Base-by-base conservation (phyloP, 1,284 basidiomycete species). In the Cystobasidium sp. region DNA sequence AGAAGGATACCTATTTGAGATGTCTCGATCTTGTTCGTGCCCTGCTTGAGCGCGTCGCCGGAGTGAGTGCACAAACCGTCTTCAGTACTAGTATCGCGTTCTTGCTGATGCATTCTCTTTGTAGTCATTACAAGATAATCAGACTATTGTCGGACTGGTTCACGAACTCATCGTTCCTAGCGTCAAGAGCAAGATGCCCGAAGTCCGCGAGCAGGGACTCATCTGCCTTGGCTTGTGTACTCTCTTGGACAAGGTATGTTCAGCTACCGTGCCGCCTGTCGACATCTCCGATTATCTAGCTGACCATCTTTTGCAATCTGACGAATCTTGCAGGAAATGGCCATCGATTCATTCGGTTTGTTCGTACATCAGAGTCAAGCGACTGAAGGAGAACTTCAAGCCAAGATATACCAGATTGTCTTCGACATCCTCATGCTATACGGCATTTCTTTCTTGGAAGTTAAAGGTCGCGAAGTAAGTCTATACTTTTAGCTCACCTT, bases 351-450 rank as follows among this genome's bases (percentile, higher is more conserved):
- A 0, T 94, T 98, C 84, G 90, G 92, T 69, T 86, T 98, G 0
- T 96, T 98, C 84, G 84, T 97, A 7, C 88, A 89, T 63, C 94
- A 97, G 82, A 87, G 94, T 0, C 89, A 91, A 78, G 85, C 86
- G 22, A 89, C 91, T 0, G 90, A 91, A 0, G 90, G 90, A 72
- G 86, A 89, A 31, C 87, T 97, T 75, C 91, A 91, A 82, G 84
- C 90, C 59, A 90, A 91, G 76, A 89, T 94, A 3, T 84, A 97
- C 16, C 90, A 95, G 80, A 88, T 94, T 71, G 86, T 97, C 20
- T 95, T 97, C 81, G 96, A 98, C 82, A 84, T 97, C 74, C 83
- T 98, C 77, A 90, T 97, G 86, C 88, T 94, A 68, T 93, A 98
- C 80, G 93, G 94, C 72, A 86, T 88, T 63, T 88, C 90, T 66